phyloP scores from a whole-genome alignment of 345 rosid genomes.

The Euphorbia peplus region DNA sequence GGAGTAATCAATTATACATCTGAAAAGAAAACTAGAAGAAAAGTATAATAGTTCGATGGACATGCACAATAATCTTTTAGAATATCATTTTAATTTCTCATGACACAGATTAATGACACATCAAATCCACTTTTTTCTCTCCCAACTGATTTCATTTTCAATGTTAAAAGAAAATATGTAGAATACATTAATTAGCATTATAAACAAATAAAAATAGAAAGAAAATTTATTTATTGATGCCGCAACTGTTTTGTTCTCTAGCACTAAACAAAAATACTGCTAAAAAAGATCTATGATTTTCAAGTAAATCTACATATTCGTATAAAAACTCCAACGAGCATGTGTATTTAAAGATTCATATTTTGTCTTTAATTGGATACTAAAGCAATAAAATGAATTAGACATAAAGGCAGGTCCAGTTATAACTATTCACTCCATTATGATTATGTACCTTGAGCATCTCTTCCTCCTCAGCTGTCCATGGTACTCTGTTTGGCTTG shows the following conservation, averaged over 20 bases:
- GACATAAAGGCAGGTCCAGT: background rate
- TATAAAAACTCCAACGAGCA: background rate
- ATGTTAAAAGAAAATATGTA: background rate
- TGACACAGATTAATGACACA: background rate
- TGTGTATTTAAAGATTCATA: background rate
- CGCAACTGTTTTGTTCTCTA: background rate
- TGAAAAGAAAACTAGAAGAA: background rate
- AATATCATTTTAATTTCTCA: no score
- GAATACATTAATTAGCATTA: background rate
- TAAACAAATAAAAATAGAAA: background rate
- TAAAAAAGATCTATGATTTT: background rate
- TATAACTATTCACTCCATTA: background rate
- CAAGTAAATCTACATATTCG: background rate
- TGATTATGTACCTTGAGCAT: constrained; percentile 34
- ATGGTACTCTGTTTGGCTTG: constrained; percentile 32
- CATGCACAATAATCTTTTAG: background rate
- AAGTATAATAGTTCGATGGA: background rate
- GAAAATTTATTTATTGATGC: background rate
- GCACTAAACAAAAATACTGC: background rate
- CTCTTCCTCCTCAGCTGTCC: constrained; percentile 45
- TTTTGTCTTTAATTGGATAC: background rate
- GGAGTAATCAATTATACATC: background rate
- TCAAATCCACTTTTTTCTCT: background rate
- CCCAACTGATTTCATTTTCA: background rate
- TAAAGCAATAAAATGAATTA: background rate